Conservation (phyloP, 1,139 yeast species). For the Geotrichum reessii region DNA sequence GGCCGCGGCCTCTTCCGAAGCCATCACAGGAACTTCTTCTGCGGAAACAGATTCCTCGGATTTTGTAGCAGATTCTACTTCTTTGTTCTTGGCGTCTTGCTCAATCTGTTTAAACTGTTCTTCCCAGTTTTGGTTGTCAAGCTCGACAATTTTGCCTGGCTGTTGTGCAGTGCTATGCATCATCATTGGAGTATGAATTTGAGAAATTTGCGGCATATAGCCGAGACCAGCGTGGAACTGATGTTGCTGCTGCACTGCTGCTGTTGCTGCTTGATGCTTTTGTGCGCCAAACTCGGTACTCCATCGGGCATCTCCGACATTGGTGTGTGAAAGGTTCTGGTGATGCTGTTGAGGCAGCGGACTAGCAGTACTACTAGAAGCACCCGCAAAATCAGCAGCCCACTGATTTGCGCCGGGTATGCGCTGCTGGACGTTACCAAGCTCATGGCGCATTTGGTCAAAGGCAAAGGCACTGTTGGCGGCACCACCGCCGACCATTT, state of each 20-base stretch:
- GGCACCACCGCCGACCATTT: neutral
- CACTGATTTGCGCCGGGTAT: constrained; percentile 20
- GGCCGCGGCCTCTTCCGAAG: constrained; percentile 22
- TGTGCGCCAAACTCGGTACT: constrained; percentile 9
- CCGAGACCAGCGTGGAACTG: neutral
- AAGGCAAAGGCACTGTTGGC: constrained; percentile 32
- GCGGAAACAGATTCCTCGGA: constrained; percentile 21
- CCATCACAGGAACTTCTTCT: constrained; percentile 21
- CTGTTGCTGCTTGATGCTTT: neutral
- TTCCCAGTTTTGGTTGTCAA: constrained; percentile 60
- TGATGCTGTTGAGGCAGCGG: neutral
- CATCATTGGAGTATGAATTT: constrained; percentile 3
- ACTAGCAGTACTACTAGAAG: neutral
- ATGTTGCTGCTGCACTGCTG: neutral
- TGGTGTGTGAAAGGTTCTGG: neutral
- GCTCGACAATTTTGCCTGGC: constrained; percentile 32
- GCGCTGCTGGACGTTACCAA: constrained; percentile 24
- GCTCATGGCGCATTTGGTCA: constrained; percentile 34
- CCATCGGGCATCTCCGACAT: constrained; percentile 7
- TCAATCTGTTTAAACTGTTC: constrained; percentile 78
- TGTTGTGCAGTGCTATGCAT: constrained; percentile 1
- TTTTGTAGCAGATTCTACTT: constrained; percentile 16
- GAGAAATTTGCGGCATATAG: constrained; percentile 7
- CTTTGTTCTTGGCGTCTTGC: constrained; percentile 37
- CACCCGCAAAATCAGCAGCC: constrained; percentile 27